Evolutionary conservation across 352 stramenopile genomes (phyloP), one percentile per base, ranked within the genome.

Genomic region (Globisporangium cederbergense): DNA sequence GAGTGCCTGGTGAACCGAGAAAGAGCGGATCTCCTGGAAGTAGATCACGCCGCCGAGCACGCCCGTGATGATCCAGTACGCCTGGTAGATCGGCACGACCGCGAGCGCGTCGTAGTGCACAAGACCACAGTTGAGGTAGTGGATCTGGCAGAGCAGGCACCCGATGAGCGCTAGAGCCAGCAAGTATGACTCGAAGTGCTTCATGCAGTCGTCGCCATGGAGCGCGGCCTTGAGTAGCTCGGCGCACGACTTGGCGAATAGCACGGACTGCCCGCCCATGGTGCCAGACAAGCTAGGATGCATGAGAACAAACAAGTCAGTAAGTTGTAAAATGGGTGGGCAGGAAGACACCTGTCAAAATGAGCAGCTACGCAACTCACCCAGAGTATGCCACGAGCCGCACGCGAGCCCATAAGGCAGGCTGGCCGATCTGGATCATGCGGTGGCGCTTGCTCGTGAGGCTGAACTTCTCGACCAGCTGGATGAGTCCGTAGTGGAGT

Each of bases 31-130:
- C 66, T 98, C 92, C 57, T 97, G 79, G 68, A 97, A 98, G 73
- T 97, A 98, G 32, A 97, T 86, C 32, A 90, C 79, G 1, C 91
- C 92, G 11, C 92, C 91, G 0, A 97, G 73, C 34, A 97, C 86
- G 10, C 87, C 86, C 20, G 77, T 95, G 60, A 96, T 88, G 64
- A 97, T 96, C 79, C 88, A 97, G 63, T 96, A 97, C 6, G 78
- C 81, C 66, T 96, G 88, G 62, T 94, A 95, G 14, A 96, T 83
- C 0, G 88, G 88, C 22, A 96, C 85, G 38, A 96, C 78, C 8
- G 82, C 89, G 0, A 96, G 73, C 43, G 88, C 88, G 62, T 96
- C 88, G 60, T 89, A 96, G 57, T 88, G 74, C 10, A 86, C 67
- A 2, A 96, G 70, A 0, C 82, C 86, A 40, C 81, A 79, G 57